A percentile compares a stretch with the other conserved stretches of the same genome.
These are phyloP conservation scores for Pleurotus pulmonarius DNA, from an alignment of 768 basidiomycete genomes.

Conservation along the genomic window DNA sequence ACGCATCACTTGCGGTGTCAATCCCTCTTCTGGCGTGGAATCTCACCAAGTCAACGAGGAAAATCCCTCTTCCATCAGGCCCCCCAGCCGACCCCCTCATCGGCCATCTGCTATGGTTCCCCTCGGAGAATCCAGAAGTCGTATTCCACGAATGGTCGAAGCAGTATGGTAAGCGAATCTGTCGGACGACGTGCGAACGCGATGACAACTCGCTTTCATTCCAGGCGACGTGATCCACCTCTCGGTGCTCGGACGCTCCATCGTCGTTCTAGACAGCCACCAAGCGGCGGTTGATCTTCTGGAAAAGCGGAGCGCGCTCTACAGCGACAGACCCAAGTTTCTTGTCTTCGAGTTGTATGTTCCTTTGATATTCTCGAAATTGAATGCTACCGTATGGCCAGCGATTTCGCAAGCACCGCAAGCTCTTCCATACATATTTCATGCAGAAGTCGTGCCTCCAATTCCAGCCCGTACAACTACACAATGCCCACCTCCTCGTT, in stretches of 20 bases:
- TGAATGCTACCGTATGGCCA: constrained; percentile 16
- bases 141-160: constrained; percentile 27
- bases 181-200: neutral
- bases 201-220: neutral
- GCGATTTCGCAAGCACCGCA: constrained; percentile 18
- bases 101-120: constrained; percentile 33
- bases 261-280: constrained; percentile 20
- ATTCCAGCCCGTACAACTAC: constrained; percentile 22
- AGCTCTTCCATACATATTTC: constrained; percentile 16
- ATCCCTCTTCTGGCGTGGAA: too few species aligned
- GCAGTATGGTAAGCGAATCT: constrained; percentile 23
- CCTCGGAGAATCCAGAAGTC: constrained; percentile 20
- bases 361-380: too few species aligned
- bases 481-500: constrained; percentile 27
- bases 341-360: constrained; percentile 15
- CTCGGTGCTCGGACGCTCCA: constrained; percentile 19
- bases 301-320: constrained; percentile 21
- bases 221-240: constrained; percentile 21
- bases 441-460: constrained; percentile 16
- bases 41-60: too few species aligned
- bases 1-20: too few species aligned
- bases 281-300: constrained; percentile 24
- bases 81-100: constrained; percentile 33
- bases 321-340: constrained; percentile 21
- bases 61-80: constrained; percentile 23